Base-by-base conservation (phyloP, 163 green algal species). In the Coccomyxa subellipsoidea region DNA sequence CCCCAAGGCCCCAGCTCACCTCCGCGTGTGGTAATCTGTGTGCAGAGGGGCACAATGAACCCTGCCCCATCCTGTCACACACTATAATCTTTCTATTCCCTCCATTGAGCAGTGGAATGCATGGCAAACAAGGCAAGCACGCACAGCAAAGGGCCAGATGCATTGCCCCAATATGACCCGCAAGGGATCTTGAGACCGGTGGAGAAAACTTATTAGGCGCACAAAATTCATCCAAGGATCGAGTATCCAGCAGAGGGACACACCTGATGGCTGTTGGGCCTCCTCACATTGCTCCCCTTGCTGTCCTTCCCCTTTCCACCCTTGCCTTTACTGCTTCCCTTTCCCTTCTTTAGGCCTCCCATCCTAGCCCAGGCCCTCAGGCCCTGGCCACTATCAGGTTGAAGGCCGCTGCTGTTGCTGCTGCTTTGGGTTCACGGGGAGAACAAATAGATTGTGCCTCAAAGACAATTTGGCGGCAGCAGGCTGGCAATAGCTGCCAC, bases 281-380 rank as follows among this genome's bases (percentile, higher is more conserved):
- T 71, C 54, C 66, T 37, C n/a, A 79, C 53, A 54, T 84, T 83
- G n/a, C 31, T 54, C 18, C 79, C 54, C 77, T 85, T 85, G n/a
- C 35, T 54, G 31, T 85, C 80, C 38, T 87, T 87, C 1, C 73
- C 31, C 72, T 84, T 87, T 37, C 40, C 69, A 27, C 81, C 84
- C 69, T 83, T 80, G 7, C 39, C 35, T 23, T 83, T 83, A 25
- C 81, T 81, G 53, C 70, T 32, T 37, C 76, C 76, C 76, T 80
- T 80, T 27, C 76, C 32, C 35, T 80, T 80, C 75, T 79, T 79
- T 7, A 29, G 38, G 72, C 72, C 47, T 27, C 38, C 36, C 34
- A 73, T 73, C 27, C 2, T 8, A 59, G 47, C 15, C 47, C 47
- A 59, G 47, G 47, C 47, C 47, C 47, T 59, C 47, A 59, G 47